Base-by-base conservation (phyloP, 441 rosid genomes). In the Geranium incanum region DNA sequence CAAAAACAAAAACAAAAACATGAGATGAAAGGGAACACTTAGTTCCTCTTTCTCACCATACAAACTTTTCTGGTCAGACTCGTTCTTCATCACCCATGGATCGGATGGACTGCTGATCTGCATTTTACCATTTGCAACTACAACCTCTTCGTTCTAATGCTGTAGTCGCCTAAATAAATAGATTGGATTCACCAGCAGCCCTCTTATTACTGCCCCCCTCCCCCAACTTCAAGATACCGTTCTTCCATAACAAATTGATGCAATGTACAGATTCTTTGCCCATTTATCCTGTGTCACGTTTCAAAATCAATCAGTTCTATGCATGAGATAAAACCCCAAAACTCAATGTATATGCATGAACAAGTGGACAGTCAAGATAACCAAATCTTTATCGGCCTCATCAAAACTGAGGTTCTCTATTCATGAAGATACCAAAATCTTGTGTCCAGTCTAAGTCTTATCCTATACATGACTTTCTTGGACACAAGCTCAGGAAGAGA, bases 231-330 rank as follows among this genome's bases (percentile, higher is more conserved):
- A 83, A 48, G 84, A 81, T 65, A 81, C 84, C 4, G 86, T 81
- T 76, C 86, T 81, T 63, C 86, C 86, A 55, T 79, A 79, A 78
- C 83, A 77, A 68, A 83, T 77, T 13, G 86, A 80, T 70, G 84
- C 75, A 79, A 83, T 83, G 68, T 81, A 83, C 69, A 83, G 69
- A 75, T 81, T 81, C 67, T 77, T 81, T 69, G 84, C 67, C 86
- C 86, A 83, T 72, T 83, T 83, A 13, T 81, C 86, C 84, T 83
- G 76, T 69, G n/a, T 62, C 3, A 50, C 65, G 37, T 9, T 39
- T 6, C 19, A 52, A 43, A 55, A 57, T 0, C 36, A 57, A 76
- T 67, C 6, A 36, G 16, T 60, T 59, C 15, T 50, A 13, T 33
- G 36, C 36, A 39, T 68, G 41, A 66, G 66, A 66, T 41, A 0